phyloP scores from a whole-genome alignment of 2,329 filamentous ascomycete genomes.

The Gaeumannomyces sp. region DNA sequence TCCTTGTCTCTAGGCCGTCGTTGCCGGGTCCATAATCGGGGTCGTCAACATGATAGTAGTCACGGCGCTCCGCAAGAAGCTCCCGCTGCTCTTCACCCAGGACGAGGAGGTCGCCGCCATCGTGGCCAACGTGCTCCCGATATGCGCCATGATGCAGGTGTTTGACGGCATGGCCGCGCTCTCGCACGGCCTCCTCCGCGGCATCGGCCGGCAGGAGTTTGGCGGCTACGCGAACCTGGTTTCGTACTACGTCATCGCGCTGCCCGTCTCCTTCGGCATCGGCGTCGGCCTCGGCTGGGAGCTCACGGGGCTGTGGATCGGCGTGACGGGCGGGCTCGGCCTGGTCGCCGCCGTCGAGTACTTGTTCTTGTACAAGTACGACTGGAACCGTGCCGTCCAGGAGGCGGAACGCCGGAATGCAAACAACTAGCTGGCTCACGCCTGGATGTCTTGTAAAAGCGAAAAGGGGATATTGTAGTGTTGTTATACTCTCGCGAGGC shows the following conservation, averaged over 20 bases:
- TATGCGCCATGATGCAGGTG: slow-evolving; percentile 84
- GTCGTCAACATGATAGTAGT: slow-evolving; percentile 71
- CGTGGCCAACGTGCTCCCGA: slow-evolving; percentile 64
- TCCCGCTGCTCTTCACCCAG: slow-evolving; percentile 73
- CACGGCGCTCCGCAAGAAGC: slow-evolving; percentile 59
- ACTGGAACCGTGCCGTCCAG: slow-evolving; percentile 47
- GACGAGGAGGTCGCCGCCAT: slow-evolving; percentile 63
- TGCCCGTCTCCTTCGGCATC: slow-evolving; percentile 75
- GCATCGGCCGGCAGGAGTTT: slow-evolving; percentile 81
- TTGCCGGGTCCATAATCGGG: slow-evolving; percentile 63
- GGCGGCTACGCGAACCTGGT: slow-evolving; percentile 85
- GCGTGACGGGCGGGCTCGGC: slow-evolving; percentile 65
- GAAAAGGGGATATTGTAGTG: neutral
- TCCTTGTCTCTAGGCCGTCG: slow-evolving; percentile 41
- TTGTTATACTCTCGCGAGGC: too few relatives aligned
- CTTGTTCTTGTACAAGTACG: slow-evolving; percentile 41
- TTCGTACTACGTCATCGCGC: slow-evolving; percentile 77
- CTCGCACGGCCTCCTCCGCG: slow-evolving; percentile 78
- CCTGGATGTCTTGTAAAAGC: neutral
- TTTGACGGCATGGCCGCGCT: slow-evolving; percentile 76
- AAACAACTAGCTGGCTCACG: slow-evolving; percentile 17
- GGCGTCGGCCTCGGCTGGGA: slow-evolving; percentile 74
- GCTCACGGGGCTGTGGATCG: slow-evolving; percentile 74
- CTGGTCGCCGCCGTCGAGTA: slow-evolving; percentile 52
- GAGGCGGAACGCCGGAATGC: slow-evolving; percentile 47